phyloP scores from a whole-genome alignment of 441 rosid species.

The Populus hybrid region DNA sequence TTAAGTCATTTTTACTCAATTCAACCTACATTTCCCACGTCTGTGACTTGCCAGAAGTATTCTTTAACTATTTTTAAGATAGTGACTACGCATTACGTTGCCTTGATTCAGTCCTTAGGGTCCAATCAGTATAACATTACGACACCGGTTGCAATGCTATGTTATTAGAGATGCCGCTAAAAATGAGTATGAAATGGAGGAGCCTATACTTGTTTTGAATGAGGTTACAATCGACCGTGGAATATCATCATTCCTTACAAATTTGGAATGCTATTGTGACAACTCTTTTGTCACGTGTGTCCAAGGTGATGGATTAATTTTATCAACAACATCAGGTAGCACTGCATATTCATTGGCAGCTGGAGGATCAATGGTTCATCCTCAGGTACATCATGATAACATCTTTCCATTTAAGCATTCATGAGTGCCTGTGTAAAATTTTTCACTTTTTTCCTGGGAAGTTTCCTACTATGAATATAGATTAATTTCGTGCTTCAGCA shows the following conservation, averaged over 20 bases:
- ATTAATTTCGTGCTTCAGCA: background rate
- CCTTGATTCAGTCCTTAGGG: slow-evolving; percentile 78
- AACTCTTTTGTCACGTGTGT: slow-evolving; percentile 88
- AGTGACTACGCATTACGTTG: slow-evolving; percentile 79
- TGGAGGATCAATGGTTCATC: slow-evolving; percentile 99
- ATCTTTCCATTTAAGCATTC: background rate
- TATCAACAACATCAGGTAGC: slow-evolving; percentile 99
- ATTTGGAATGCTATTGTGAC: slow-evolving; percentile 97
- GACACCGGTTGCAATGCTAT: slow-evolving; percentile 83
- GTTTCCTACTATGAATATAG: background rate
- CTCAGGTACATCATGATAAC: slow-evolving; percentile 55
- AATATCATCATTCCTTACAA: slow-evolving; percentile 88
- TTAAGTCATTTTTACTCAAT: too few relatives aligned
- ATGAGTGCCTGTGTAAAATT: background rate
- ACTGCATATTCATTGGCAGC: slow-evolving; percentile 99
- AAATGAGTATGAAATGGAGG: slow-evolving; percentile 74
- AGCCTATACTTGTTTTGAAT: slow-evolving; percentile 71
- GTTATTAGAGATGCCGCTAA: slow-evolving; percentile 81
- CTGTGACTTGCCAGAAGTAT: slow-evolving; percentile 11
- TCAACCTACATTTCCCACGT: background rate
- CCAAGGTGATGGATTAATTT: slow-evolving; percentile 97
- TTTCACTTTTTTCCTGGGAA: background rate
- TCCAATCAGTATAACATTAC: slow-evolving; percentile 88
- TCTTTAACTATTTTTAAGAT: slow-evolving; percentile 62
- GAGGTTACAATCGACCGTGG: slow-evolving; percentile 99